Conservation (phyloP, 2,329 filamentous ascomycete species). For the Ceratocystis albifundus region DNA sequence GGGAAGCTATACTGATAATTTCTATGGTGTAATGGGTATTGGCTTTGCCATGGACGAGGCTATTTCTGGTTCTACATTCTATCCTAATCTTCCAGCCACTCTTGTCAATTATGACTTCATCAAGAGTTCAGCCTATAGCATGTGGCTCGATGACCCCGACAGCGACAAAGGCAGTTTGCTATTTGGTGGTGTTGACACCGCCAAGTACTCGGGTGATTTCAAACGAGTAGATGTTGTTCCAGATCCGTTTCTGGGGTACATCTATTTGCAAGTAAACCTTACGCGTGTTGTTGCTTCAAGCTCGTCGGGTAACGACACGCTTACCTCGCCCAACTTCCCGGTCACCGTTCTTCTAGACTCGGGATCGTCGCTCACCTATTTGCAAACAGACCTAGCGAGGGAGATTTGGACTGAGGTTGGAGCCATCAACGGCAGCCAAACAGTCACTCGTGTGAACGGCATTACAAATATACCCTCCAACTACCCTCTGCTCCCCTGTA, state of each 20-base stretch:
- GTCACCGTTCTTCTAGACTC: conserved; percentile 60
- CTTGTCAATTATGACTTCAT: conserved; percentile 53
- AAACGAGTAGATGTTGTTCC: conserved; percentile 46
- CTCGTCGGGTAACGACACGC: conserved; percentile 38
- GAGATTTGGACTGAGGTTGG: conserved; percentile 46
- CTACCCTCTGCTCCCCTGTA: conserved; percentile 42
- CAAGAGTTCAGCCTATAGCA: conserved; percentile 55
- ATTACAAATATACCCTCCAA: conserved; percentile 24
- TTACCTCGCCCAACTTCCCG: conserved; percentile 36
- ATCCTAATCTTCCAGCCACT: conserved; percentile 52
- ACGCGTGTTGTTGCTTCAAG: conserved; percentile 40
- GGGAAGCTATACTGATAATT: conserved; percentile 42
- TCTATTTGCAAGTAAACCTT: conserved; percentile 40
- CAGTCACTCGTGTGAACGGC: neutral
- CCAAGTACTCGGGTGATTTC: conserved; percentile 57
- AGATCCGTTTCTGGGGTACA: conserved; percentile 34
- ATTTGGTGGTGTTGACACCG: conserved; percentile 70
- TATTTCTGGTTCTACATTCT: conserved; percentile 30
- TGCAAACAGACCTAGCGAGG: conserved; percentile 49
- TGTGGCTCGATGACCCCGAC: conserved; percentile 52
- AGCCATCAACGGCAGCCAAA: conserved; percentile 35
- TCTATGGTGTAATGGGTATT: conserved; percentile 48
- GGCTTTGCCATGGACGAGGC: conserved; percentile 47
- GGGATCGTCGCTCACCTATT: conserved; percentile 59
- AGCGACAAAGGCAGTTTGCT: conserved; percentile 58